A percentile compares a stretch with the other conserved stretches of the same genome.
phyloP scores from a whole-genome alignment of 768 basidiomycete genomes.

The Mycena pura region DNA sequence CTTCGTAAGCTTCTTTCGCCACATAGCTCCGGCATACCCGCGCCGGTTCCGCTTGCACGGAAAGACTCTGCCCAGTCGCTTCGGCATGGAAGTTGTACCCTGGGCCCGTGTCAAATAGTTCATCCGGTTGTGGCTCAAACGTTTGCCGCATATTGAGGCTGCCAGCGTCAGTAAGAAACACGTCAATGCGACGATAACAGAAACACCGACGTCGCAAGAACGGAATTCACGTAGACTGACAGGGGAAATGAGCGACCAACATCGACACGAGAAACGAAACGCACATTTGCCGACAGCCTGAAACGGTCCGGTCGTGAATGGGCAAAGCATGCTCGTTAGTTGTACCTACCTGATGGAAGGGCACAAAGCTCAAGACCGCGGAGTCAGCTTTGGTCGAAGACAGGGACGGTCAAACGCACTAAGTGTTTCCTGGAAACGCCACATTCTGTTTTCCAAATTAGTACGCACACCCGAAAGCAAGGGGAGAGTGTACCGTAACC shows the following conservation, averaged over 20 bases:
- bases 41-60: neutral
- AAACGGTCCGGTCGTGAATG: too few species aligned
- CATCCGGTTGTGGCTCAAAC: neutral
- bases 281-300: conserved; percentile 21
- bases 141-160: conserved; percentile 9
- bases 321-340: too few species aligned
- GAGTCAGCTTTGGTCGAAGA: too few species aligned
- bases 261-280: neutral
- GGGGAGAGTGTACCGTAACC: neutral
- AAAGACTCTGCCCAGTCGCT: neutral
- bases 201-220: conserved; percentile 10
- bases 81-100: neutral
- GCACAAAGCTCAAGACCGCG: too few species aligned
- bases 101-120: neutral
- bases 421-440: conserved; percentile 13
- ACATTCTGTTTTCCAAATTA: conserved; percentile 11
- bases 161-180: neutral
- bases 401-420: too few species aligned
- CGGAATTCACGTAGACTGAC: conserved; percentile 18
- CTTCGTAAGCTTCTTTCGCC: too few species aligned
- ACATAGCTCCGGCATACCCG: too few species aligned
- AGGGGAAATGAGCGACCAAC: neutral
- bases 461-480: neutral
- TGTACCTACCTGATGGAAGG: too few species aligned
- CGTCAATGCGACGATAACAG: neutral